Evolutionary conservation across 2,329 filamentous ascomycete genomes (phyloP).

Genomic region (Neofusicoccum parvum): DNA sequence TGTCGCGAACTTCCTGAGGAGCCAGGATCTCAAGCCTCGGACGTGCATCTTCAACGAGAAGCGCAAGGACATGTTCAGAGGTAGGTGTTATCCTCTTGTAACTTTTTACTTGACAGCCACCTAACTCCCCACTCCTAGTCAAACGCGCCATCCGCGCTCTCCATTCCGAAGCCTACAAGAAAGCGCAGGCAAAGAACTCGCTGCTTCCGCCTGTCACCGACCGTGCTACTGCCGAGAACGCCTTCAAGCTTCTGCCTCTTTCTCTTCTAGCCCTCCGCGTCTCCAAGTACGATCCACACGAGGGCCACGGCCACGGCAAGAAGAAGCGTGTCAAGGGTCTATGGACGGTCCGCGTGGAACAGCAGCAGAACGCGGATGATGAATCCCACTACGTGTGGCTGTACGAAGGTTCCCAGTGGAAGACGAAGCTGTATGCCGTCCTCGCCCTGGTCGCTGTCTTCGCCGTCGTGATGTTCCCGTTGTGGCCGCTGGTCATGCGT

Average conservation of each 20-base stretch:
- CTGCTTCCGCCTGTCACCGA: conserved; percentile 86
- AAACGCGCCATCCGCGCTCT: conserved; percentile 93
- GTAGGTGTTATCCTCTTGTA: conserved; percentile 48
- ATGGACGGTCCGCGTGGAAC: conserved; percentile 94
- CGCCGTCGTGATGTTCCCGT: conserved; percentile 87
- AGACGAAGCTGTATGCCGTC: conserved; percentile 86
- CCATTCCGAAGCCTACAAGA: conserved; percentile 84
- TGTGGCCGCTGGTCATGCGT: conserved; percentile 90
- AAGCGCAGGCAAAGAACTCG: conserved; percentile 85
- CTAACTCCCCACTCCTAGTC: conserved; percentile 56
- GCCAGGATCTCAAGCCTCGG: conserved; percentile 82
- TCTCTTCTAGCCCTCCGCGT: conserved; percentile 93
- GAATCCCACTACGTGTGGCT: conserved; percentile 97
- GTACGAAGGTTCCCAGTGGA: conserved; percentile 91
- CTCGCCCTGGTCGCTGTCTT: conserved; percentile 84
- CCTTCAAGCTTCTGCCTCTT: conserved; percentile 91
- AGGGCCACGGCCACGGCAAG: conserved; percentile 61
- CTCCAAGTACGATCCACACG: conserved; percentile 77
- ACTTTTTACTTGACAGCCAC: not conserved
- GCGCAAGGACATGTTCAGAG: conserved; percentile 97
- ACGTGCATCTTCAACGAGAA: conserved; percentile 95
- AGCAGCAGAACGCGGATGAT: conserved; percentile 85
- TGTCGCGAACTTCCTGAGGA: conserved; percentile 82
- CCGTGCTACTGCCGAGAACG: conserved; percentile 84
- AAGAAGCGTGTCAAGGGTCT: conserved; percentile 91